phyloP scores from a whole-genome alignment of 2,329 filamentous ascomycete genomes.

The Amylocarpus encephaloides region DNA sequence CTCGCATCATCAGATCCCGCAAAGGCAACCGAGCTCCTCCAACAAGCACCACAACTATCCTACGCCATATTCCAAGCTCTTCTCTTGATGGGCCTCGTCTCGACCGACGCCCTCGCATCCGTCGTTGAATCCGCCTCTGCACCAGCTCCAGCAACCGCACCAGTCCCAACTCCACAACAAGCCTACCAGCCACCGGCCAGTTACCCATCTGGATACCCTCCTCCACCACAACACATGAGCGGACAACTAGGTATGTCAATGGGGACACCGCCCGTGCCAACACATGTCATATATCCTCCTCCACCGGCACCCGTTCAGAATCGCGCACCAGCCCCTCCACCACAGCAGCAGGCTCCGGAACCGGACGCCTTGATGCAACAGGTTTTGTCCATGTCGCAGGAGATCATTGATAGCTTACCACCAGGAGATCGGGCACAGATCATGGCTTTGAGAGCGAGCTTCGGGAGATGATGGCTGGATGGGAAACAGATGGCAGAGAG shows the following conservation, averaged over 20 bases:
- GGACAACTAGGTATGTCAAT: slow-evolving; percentile 33
- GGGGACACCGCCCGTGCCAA: slow-evolving; percentile 40
- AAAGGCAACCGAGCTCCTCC: slow-evolving; percentile 78
- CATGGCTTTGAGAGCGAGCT: slow-evolving; percentile 57
- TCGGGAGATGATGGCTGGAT: slow-evolving; percentile 13
- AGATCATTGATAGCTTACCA: slow-evolving; percentile 72
- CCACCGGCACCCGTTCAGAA: slow-evolving; percentile 12
- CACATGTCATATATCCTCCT: slow-evolving; percentile 30
- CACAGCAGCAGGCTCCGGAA: slow-evolving; percentile 44
- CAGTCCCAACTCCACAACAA: slow-evolving; percentile 15
- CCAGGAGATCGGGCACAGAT: slow-evolving; percentile 74
- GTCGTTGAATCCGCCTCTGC: slow-evolving; percentile 58
- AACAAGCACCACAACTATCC: slow-evolving; percentile 83
- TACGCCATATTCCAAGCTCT: slow-evolving; percentile 95
- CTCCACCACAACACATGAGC: slow-evolving; percentile 35
- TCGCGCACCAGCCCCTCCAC: slow-evolving; percentile 33
- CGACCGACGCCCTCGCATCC: slow-evolving; percentile 71
- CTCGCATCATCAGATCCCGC: slow-evolving; percentile 75
- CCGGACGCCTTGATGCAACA: slow-evolving; percentile 72
- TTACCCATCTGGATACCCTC: slow-evolving; percentile 33
- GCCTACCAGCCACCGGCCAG: slow-evolving; percentile 23
- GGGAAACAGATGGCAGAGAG: no score
- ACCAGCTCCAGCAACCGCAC: slow-evolving; percentile 39
- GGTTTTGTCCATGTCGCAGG: slow-evolving; percentile 72
- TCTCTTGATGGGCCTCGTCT: slow-evolving; percentile 86